These are phyloP conservation scores for Epichloe coenophiala DNA, from an alignment of 2,329 filamentous ascomycete species.

Conservation along the genomic window DNA sequence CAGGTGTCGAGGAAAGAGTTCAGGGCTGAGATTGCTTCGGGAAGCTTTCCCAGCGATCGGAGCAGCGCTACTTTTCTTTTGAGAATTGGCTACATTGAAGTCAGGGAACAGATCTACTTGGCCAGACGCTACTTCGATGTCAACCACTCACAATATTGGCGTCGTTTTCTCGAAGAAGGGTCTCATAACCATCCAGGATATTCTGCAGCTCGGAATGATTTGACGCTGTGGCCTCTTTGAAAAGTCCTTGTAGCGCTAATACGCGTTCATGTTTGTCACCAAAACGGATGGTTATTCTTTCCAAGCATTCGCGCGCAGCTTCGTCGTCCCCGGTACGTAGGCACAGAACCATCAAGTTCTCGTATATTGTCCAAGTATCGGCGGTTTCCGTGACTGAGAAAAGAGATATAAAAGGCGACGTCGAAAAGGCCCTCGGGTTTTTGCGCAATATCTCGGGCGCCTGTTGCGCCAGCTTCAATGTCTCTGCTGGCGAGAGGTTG, in stretches of 20 bases:
- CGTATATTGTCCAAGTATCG: conserved; percentile 73
- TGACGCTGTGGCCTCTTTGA: conserved; percentile 68
- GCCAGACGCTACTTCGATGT: neutral
- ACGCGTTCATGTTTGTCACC: conserved; percentile 74
- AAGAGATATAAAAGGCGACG: conserved; percentile 38
- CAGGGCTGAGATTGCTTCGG: conserved; percentile 64
- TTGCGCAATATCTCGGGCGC: conserved; percentile 42
- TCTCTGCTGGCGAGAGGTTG: conserved; percentile 41
- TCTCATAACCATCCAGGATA: conserved; percentile 66
- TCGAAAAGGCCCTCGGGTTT: conserved; percentile 39
- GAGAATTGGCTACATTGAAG: conserved; percentile 50
- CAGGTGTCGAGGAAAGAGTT: conserved; percentile 66
- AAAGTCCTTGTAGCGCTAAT: conserved; percentile 68
- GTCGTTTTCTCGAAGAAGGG: conserved; percentile 56
- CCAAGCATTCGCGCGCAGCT: conserved; percentile 61
- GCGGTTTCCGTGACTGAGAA: conserved; percentile 52
- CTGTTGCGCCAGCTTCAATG: conserved; percentile 45
- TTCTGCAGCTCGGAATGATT: conserved; percentile 50
- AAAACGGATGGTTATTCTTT: conserved; percentile 66
- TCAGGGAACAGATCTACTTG: conserved; percentile 11
- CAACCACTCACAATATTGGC: conserved; percentile 57
- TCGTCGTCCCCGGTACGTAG: conserved; percentile 73
- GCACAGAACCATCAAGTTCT: conserved; percentile 75
- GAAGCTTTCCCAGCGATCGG: conserved; percentile 52
- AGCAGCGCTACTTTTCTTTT: conserved; percentile 77